These are phyloP conservation scores for Skeletonema menzelii DNA, from an alignment of 108 stramenopile genomes.

Conservation along the genomic window DNA sequence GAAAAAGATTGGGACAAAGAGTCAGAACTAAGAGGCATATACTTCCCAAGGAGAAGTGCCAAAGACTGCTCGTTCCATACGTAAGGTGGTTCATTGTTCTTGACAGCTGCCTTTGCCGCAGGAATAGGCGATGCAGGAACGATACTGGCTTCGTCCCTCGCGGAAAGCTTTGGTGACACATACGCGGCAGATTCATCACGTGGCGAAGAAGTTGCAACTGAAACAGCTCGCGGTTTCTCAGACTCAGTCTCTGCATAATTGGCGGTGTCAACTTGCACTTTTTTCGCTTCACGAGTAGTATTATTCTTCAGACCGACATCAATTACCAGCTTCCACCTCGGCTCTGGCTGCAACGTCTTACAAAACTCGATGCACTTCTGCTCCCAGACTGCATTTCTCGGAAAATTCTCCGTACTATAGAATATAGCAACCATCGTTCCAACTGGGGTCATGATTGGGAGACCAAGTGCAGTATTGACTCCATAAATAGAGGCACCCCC, in stretches of 20 bases:
- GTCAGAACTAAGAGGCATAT: constrained; percentile 50
- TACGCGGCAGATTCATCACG: not conserved
- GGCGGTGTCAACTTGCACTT: constrained; percentile 2
- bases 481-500: constrained; percentile 78
- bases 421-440: constrained; percentile 66
- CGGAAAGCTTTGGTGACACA: not conserved
- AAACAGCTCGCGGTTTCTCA: not conserved
- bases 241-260: not conserved
- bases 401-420: constrained; percentile 55
- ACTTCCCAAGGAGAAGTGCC: constrained; percentile 61
- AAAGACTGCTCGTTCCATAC: constrained; percentile 51
- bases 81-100: not conserved
- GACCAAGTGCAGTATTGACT: constrained; percentile 67
- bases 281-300: not conserved
- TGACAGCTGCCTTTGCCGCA: not conserved
- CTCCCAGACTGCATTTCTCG: constrained; percentile 39
- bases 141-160: not conserved
- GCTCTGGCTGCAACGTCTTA: constrained; percentile 54
- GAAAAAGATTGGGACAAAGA: not conserved
- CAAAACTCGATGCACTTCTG: constrained; percentile 38
- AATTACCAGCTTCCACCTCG: constrained; percentile 72
- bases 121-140: constrained; percentile 3
- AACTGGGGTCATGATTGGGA: constrained; percentile 61
- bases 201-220: constrained; percentile 1
- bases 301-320: constrained; percentile 44